Base-by-base conservation (phyloP, 2,329 filamentous ascomycete species). In the Aspergillus flavus region DNA sequence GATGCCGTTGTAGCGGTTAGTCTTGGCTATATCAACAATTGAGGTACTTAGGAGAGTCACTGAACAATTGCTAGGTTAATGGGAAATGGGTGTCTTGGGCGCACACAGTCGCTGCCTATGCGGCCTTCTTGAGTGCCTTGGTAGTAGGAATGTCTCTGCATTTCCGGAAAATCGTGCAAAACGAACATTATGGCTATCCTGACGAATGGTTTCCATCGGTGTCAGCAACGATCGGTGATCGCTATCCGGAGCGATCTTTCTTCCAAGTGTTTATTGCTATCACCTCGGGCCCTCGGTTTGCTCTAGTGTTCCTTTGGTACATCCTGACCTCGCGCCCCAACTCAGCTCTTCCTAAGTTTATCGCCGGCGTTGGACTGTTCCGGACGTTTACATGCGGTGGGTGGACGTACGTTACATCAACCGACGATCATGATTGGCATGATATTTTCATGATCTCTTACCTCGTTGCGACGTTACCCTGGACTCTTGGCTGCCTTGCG, bases 401-500 rank as follows among this genome's bases (percentile, higher is more conserved):
- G 63, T 99, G 95, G 94, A 97, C 95, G 59, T 99, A 98, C 79
- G 89, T 99, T 65, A 99, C 95, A 30, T 98, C 95, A 66, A 99
- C 95, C 50, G 95, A 99, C 76, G 93, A 98, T 77, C 95, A 99
- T 79, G 89, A 96, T 79, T 98, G 93, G 94, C 95, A 99, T 78
- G 95, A 99, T 75, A 94, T 98, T 66, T 94, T 99, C 78, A 99
- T 99, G 95, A 97, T 99, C 71, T 96, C 93, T 16, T 99, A 99
- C 79, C 84, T 99, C 61, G 90, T 99, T 53, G 91, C 93, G 39
- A 98, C 95, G 3, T 84, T 99, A 59, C 95, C 95, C 2, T 99
- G 95, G 95, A 99, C 94, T 2, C 79, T 93, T 55, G 95, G 95
- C 56, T 97, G 94, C 78, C 86, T 98, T 65, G 88, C 91, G 6